Evolutionary conservation across 768 basidiomycete species (phyloP).

Genomic region (Lanmaoa pseudosensibilis): DNA sequence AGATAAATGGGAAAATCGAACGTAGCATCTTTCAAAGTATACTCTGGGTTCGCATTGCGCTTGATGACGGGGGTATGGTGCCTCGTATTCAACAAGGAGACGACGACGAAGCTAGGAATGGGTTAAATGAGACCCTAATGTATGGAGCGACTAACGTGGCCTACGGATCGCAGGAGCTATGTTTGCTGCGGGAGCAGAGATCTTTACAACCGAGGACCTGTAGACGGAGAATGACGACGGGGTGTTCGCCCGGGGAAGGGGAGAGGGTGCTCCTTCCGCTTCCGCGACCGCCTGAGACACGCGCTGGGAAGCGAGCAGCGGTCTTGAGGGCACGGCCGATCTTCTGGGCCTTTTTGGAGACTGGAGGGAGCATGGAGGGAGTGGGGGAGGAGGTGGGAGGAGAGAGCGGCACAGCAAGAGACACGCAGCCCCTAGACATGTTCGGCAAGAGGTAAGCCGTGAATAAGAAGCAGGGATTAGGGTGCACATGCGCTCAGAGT

Average conservation of each 20-base stretch:
- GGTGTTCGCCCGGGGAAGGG: conserved; percentile 60
- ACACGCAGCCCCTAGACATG: conserved; percentile 14
- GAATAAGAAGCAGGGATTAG: background rate
- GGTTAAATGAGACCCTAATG: background rate
- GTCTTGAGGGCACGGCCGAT: conserved; percentile 60
- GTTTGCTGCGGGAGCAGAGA: conserved; percentile 63
- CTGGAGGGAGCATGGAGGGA: conserved; percentile 31
- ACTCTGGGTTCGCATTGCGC: conserved; percentile 68
- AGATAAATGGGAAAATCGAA: conserved; percentile 89
- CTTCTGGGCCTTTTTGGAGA: conserved; percentile 47
- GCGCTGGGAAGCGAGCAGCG: conserved; percentile 54
- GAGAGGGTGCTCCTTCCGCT: conserved; percentile 37
- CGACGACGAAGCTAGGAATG: conserved; percentile 62
- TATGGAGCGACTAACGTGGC: conserved; percentile 29
- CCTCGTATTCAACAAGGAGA: conserved; percentile 56
- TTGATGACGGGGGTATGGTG: conserved; percentile 77
- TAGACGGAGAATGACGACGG: conserved; percentile 64
- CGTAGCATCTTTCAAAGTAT: conserved; percentile 66
- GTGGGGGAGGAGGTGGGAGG: background rate
- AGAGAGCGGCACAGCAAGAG: conserved; percentile 12
- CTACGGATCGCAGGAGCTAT: conserved; percentile 76
- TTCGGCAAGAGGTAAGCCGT: background rate
- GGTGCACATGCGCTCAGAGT: too few relatives aligned
- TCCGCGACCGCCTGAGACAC: conserved; percentile 43
- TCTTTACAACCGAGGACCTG: conserved; percentile 66